Evolutionary conservation across 2,329 filamentous ascomycete species (phyloP).

Genomic region (Colletotrichum spinosum): DNA sequence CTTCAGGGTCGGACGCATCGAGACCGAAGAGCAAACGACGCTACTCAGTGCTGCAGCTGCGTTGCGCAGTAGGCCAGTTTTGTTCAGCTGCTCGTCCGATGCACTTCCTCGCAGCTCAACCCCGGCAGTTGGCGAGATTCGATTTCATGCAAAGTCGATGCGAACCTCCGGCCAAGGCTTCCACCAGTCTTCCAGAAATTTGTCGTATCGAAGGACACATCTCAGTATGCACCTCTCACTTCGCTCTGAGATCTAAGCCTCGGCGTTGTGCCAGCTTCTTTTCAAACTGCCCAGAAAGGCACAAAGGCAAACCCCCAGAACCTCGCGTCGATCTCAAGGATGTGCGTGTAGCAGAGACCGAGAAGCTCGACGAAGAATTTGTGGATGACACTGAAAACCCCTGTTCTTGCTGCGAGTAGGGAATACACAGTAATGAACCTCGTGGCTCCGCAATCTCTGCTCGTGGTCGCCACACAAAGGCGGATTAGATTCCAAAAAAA

Average conservation of each 20-base stretch:
- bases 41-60: constrained; percentile 2
- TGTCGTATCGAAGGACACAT: constrained; percentile 17
- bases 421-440: constrained; percentile 1
- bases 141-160: constrained; percentile 25
- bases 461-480: constrained; percentile 19
- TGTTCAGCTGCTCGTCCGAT: constrained; percentile 30
- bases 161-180: constrained; percentile 9
- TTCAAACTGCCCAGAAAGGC: not conserved
- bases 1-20: not conserved
- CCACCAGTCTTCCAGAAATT: constrained; percentile 27
- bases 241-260: constrained; percentile 27
- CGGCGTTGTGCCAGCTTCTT: not conserved
- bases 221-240: constrained; percentile 22
- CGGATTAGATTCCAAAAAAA: constrained; percentile 26
- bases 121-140: constrained; percentile 30
- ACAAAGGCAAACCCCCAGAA: constrained; percentile 5
- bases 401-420: constrained; percentile 27
- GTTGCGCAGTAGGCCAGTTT: constrained; percentile 1
- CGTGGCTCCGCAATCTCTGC: constrained; percentile 22
- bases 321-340: constrained; percentile 30
- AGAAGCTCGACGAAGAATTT: not conserved
- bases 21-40: not conserved
- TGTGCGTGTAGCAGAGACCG: not conserved
- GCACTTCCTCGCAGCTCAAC: constrained; percentile 9
- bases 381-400: constrained; percentile 9